A percentile compares a stretch with the other conserved stretches of the same genome.
phyloP scores from a whole-genome alignment of 768 basidiomycete genomes.

The Leccinum subtestaceum region DNA sequence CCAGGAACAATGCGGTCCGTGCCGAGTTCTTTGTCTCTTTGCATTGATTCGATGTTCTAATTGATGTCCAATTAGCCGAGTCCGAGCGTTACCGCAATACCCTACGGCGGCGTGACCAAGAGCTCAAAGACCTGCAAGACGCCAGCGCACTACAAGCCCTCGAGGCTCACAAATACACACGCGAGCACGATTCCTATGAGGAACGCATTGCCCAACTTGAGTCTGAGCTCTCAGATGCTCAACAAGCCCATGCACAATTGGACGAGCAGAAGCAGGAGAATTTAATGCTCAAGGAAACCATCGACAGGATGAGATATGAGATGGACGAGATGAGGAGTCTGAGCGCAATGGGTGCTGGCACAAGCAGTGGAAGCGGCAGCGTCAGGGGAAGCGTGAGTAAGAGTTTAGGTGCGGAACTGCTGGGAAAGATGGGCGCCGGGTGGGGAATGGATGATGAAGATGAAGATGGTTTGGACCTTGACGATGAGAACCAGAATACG shows the following conservation, averaged over 20 bases:
- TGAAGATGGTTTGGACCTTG: slow-evolving; percentile 34
- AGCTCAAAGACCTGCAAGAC: slow-evolving; percentile 65
- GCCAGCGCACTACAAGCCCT: slow-evolving; percentile 55
- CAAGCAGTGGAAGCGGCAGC: slow-evolving; percentile 47
- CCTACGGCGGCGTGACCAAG: slow-evolving; percentile 71
- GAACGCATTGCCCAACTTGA: slow-evolving; percentile 70
- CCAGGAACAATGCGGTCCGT: slow-evolving; percentile 80
- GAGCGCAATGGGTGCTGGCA: slow-evolving; percentile 34
- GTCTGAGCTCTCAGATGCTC: slow-evolving; percentile 63
- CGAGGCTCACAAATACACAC: slow-evolving; percentile 63
- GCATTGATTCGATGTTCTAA: background rate
- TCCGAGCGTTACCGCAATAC: slow-evolving; percentile 78
- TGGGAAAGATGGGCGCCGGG: slow-evolving; percentile 54
- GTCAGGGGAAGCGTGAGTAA: slow-evolving; percentile 60
- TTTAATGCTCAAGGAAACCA: slow-evolving; percentile 89
- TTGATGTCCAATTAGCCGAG: slow-evolving; percentile 43
- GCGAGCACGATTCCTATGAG: slow-evolving; percentile 71
- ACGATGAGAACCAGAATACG: slow-evolving; percentile 48
- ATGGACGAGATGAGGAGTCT: slow-evolving; percentile 83
- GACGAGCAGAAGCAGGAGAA: slow-evolving; percentile 97
- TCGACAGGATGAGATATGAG: slow-evolving; percentile 91
- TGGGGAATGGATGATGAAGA: slow-evolving; percentile 45
- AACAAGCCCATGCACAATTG: slow-evolving; percentile 68
- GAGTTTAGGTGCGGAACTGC: slow-evolving; percentile 70
- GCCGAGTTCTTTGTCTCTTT: background rate